Percentiles rank a stretch among this genome's conserved stretches.
Evolutionary conservation across 345 rosid genomes (phyloP).

Genomic region (Syzygium grande): DNA sequence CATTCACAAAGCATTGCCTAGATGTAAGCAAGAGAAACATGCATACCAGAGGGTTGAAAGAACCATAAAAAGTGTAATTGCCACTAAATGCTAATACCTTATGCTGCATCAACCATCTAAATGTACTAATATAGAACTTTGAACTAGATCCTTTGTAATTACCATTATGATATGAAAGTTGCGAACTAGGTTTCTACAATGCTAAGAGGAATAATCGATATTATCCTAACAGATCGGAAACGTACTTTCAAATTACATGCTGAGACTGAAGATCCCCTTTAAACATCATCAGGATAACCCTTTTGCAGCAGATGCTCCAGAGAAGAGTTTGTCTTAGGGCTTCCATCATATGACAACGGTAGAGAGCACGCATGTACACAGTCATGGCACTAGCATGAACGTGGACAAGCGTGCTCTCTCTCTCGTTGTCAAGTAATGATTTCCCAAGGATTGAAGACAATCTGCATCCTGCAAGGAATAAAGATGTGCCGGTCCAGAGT

Average conservation of each 20-base stretch:
- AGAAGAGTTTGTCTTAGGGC: background rate
- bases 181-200: background rate
- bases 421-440: constrained; percentile 8
- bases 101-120: background rate
- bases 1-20: background rate
- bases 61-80: background rate
- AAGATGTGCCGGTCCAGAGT: background rate
- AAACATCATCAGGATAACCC: background rate
- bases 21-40: background rate
- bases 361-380: constrained; percentile 19
- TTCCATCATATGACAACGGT: constrained; percentile 5
- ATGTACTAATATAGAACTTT: background rate
- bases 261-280: background rate
- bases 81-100: background rate
- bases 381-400: background rate
- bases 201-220: background rate
- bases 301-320: background rate
- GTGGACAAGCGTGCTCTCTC: constrained; percentile 16
- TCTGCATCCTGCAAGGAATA: background rate
- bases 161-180: background rate
- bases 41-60: background rate
- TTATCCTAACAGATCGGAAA: background rate
- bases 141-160: background rate
- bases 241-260: background rate
- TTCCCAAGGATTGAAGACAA: background rate